Evolutionary conservation across 352 stramenopile genomes (phyloP).

Genomic region (Globisporangium irregulare): DNA sequence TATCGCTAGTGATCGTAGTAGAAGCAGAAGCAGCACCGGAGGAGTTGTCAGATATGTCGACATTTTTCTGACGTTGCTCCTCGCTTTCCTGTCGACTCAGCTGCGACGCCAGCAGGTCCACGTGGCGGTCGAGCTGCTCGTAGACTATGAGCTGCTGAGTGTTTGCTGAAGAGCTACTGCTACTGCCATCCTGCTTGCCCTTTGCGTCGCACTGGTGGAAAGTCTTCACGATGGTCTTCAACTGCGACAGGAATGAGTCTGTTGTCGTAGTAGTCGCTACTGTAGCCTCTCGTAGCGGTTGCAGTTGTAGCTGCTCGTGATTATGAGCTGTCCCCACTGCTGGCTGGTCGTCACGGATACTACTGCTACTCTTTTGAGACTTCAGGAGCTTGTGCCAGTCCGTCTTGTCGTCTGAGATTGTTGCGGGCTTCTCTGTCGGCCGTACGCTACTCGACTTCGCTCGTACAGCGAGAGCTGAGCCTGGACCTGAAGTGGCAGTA

Average conservation of each 20-base stretch:
- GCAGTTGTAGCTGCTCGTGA: background rate
- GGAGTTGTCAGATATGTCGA: background rate
- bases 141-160: slow-evolving; percentile 29
- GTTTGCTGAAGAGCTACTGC: background rate
- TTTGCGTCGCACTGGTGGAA: slow-evolving; percentile 36
- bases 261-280: slow-evolving; percentile 12
- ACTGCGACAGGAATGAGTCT: slow-evolving; percentile 43
- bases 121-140: slow-evolving; percentile 52
- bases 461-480: background rate
- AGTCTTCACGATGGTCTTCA: slow-evolving; percentile 46
- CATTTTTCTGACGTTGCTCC: background rate
- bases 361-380: slow-evolving; percentile 12
- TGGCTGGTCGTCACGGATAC: background rate
- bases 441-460: slow-evolving; percentile 36
- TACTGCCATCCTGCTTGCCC: background rate
- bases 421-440: slow-evolving; percentile 41
- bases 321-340: background rate
- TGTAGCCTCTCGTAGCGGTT: background rate
- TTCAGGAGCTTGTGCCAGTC: slow-evolving; percentile 71
- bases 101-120: slow-evolving; percentile 42
- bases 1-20: background rate
- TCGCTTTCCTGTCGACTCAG: slow-evolving; percentile 37
- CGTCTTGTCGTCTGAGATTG: slow-evolving; percentile 58
- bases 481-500: too few species aligned
- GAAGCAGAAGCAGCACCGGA: background rate